A percentile compares a stretch with the other conserved stretches of the same genome.
phyloP scores from a whole-genome alignment of 2,329 filamentous ascomycete species.

The Beauveria rudraprayagi region DNA sequence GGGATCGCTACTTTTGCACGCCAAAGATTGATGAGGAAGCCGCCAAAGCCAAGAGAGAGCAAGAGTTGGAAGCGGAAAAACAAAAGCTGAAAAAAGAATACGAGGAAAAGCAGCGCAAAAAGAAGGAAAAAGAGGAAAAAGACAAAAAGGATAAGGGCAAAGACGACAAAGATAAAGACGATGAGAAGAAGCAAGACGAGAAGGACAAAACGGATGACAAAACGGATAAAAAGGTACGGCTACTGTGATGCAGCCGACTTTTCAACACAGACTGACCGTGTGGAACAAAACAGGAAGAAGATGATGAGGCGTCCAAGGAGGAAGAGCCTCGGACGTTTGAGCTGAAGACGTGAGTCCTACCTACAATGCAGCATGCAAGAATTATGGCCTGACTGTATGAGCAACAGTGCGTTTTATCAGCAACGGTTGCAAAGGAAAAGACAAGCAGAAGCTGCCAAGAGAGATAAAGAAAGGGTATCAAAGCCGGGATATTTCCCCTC shows the following conservation, averaged over 20 bases:
- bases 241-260: too few species aligned
- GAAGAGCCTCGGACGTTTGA: conserved; percentile 75
- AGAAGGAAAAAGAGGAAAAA: conserved; percentile 59
- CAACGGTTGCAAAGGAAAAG: conserved; percentile 69
- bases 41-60: conserved; percentile 51
- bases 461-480: conserved; percentile 71
- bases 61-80: conserved; percentile 56
- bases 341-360: conserved; percentile 58
- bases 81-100: conserved; percentile 67
- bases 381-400: background rate
- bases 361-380: background rate
- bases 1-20: conserved; percentile 72
- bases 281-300: conserved; percentile 15
- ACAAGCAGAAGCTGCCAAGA: conserved; percentile 49
- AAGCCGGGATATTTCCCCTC: conserved; percentile 78
- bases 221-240: conserved; percentile 24
- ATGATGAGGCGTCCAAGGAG: conserved; percentile 30
- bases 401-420: conserved; percentile 68
- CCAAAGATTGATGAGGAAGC: conserved; percentile 64
- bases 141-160: conserved; percentile 44
- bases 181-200: conserved; percentile 36
- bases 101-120: conserved; percentile 61
- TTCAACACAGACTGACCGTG: background rate
- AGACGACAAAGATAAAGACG: conserved; percentile 36
- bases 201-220: conserved; percentile 32